phyloP scores from a whole-genome alignment of 2,329 filamentous ascomycete species.

The Elsinoe ampelina region DNA sequence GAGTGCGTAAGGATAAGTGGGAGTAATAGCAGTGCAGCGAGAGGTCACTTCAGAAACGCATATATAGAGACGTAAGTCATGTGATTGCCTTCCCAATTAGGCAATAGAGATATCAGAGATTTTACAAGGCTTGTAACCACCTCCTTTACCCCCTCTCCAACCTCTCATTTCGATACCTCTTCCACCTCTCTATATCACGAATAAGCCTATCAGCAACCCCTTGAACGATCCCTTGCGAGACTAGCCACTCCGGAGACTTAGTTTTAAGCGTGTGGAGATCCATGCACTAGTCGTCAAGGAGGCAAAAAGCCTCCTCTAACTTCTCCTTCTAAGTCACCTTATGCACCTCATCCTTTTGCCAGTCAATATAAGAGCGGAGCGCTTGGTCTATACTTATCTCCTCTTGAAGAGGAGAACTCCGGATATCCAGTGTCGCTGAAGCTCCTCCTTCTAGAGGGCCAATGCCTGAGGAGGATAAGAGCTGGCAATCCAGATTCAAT shows the following conservation, averaged over 20 bases:
- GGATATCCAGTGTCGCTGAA: background rate
- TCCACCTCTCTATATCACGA: background rate
- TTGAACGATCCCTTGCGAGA: background rate
- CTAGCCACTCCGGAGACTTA: background rate
- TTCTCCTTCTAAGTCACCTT: background rate
- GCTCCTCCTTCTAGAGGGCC: background rate
- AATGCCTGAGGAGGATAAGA: background rate
- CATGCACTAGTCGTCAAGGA: background rate
- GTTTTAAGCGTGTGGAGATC: background rate
- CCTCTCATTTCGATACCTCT: background rate
- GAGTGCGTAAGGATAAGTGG: conserved; percentile 1
- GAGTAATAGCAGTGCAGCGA: background rate
- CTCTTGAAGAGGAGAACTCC: background rate
- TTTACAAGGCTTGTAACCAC: background rate
- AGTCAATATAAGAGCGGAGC: background rate
- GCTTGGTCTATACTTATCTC: background rate
- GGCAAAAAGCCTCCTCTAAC: background rate
- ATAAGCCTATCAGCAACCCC: background rate
- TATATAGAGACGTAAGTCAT: background rate
- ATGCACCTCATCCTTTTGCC: background rate
- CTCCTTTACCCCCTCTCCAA: background rate
- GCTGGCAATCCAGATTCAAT: background rate
- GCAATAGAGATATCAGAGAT: background rate
- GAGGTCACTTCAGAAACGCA: background rate
- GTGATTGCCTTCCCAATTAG: background rate